Base-by-base conservation (phyloP, 805 yeast species). In the Yarrowia phangngaensis region DNA sequence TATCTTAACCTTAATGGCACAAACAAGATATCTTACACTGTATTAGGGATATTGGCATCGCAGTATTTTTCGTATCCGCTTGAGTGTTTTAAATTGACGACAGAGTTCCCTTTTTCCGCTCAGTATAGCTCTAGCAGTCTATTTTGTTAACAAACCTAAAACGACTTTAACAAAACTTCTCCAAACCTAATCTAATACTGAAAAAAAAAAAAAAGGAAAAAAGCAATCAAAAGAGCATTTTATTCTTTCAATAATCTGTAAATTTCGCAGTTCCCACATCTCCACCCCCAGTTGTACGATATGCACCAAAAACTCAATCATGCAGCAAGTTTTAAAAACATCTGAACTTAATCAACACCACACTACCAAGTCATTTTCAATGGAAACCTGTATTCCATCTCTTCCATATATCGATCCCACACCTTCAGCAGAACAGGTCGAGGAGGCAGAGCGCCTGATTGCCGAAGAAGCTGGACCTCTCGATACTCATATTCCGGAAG, bases 361-460 rank as follows among this genome's bases (percentile, higher is more conserved):
- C 17, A 9, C 12, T 12, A 24, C 12, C 11, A 12, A 12, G 12
- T 9, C 27, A 24, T 24, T 12, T 24, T 24, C 12, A 12, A 27
- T 20, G 12, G 36, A 40, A 8, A 27, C 27, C 13, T 19, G 13
- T 13, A 15, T 43, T 13, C 28, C 27, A 3, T 50, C 52, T 3
- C 22, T 50, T n/a, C 52, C 52, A 23, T 50, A 50, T 20, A 31
- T 50, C 15, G 52, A 50, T 16, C 41, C 14, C 11, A 45, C 35
- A 6, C 52, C 52, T 3, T 14, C 51, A 2, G 13, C 6, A 2
- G 51, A 45, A 7, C 28, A 41, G 12, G 52, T 50, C 6, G 11
- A 28, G 29, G 29, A 20, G 4, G 48, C 48, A 11, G 35, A 41
- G n/a, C 11, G 16, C 4, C 51, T 50, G 19, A 50, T 43, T 4